Percentiles rank a stretch among this genome's conserved stretches.
Evolutionary conservation across 352 stramenopile species (phyloP).

Genomic region (Globisporangium cystogenes): DNA sequence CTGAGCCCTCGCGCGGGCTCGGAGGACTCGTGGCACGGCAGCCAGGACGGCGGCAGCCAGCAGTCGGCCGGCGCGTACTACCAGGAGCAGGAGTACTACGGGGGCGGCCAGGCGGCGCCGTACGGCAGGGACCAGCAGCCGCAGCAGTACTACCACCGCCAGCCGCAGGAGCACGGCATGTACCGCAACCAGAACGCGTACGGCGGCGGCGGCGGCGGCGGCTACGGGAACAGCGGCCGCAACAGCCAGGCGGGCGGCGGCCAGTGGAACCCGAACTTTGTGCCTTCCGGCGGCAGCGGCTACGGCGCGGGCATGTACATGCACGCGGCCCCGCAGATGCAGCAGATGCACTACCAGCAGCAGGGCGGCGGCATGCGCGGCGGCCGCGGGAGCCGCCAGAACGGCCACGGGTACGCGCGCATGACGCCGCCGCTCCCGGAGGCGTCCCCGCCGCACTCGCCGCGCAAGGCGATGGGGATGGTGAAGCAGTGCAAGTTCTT

Average conservation of each 20-base stretch:
- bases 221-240: slow-evolving; percentile 1
- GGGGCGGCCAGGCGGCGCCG: slow-evolving; percentile 1
- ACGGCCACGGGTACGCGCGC: slow-evolving; percentile 26
- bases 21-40: slow-evolving; percentile 49
- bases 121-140: slow-evolving; percentile 11
- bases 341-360: slow-evolving; percentile 34
- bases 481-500: slow-evolving; percentile 84
- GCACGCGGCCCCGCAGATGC: slow-evolving; percentile 22
- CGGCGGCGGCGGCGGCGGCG: slow-evolving; percentile 3
- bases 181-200: slow-evolving; percentile 13
- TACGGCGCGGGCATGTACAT: slow-evolving; percentile 33
- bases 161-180: slow-evolving; percentile 32
- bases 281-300: slow-evolving; percentile 10
- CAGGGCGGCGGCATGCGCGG: slow-evolving; percentile 34
- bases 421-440: slow-evolving; percentile 56
- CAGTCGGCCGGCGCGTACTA: slow-evolving; percentile 27
- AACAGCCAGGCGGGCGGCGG: slow-evolving; percentile 8
- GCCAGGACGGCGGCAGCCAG: slow-evolving; percentile 28
- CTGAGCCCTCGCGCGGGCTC: slow-evolving; percentile 40
- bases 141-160: slow-evolving; percentile 15
- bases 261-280: slow-evolving; percentile 31
- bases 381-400: slow-evolving; percentile 16
- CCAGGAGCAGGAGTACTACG: slow-evolving; percentile 46
- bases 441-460: slow-evolving; percentile 55
- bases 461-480: slow-evolving; percentile 42